Base-by-base conservation (phyloP, 2,329 filamentous ascomycete genomes). In the Amphichorda felina region DNA sequence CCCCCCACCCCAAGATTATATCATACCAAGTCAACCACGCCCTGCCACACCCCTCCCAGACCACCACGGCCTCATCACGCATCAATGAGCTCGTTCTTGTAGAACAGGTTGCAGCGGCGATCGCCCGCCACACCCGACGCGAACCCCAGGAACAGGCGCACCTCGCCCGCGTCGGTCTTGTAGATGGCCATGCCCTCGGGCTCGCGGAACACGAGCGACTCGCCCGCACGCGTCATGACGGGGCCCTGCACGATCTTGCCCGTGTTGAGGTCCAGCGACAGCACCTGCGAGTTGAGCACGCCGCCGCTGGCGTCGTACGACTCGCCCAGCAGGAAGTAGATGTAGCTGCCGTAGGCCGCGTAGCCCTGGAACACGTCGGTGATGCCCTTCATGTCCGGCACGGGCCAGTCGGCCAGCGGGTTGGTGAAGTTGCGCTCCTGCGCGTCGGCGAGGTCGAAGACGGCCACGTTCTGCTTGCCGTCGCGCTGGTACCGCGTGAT, bases 361-460 rank as follows among this genome's bases (percentile, higher is more conserved):
- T 40, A 36, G 8, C 36, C 33, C 27, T 40, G 39, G 18, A 40
- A 40, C 10, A 33, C 32, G 26, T 29, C 13, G 5, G 27, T 14
- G 6, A 6, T n/a, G 13, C 27, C 27, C 6, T n/a, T n/a, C 6
- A 32, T 37, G 36, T 17, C 32, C 34, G 27, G 36, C 25, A 19
- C 28, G 37, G 33, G 34, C 43, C 47, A n/a, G 38, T 33, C 15
- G n/a, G 10, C 5, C 36, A 16, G n/a, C 45, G 37, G 19, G 34
- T 30, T 9, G 2, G 43, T 33, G 9, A 50, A 43, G 19, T 41
- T 36, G 13, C 39, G 14, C 4, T 41, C 41, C 34, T 39, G 39
- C 25, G 36, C 25, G 34, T 48, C 35, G 36, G 19, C 24, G 33
- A 44, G 36, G 34, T 29, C 27, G 25, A 32, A 38, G 9, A 26